These are phyloP conservation scores for Byssoonygena ceratinophila DNA, from an alignment of 2,329 filamentous ascomycete species.

Conservation along the genomic window DNA sequence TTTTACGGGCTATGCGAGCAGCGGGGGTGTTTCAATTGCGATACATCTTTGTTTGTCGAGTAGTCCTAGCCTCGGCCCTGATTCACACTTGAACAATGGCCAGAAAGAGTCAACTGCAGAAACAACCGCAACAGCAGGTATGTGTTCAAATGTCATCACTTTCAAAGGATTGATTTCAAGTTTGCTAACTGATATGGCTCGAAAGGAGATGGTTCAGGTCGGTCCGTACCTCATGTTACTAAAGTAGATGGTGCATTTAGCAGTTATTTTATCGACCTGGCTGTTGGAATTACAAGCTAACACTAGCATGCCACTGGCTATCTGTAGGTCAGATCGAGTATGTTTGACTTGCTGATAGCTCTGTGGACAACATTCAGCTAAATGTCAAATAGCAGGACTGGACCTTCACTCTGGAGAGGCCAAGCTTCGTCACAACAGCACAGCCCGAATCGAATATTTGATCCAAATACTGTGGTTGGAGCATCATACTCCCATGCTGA, in stretches of 20 bases:
- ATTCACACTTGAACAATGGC: conserved; percentile 23
- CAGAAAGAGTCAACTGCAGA: conserved; percentile 30
- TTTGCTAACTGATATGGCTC: conserved; percentile 8
- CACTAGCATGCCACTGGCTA: neutral
- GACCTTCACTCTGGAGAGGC: conserved; percentile 78
- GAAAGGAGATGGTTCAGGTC: conserved; percentile 99
- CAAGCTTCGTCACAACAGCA: conserved; percentile 42
- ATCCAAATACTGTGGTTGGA: conserved; percentile 69
- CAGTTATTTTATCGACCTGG: neutral
- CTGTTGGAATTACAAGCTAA: neutral
- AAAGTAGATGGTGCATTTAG: neutral
- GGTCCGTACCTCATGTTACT: conserved; percentile 54
- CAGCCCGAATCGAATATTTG: conserved; percentile 48
- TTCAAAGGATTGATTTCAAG: neutral
- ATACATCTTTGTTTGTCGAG: neutral
- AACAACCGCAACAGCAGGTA: conserved; percentile 14
- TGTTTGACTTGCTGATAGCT: conserved; percentile 12
- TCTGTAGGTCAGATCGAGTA: conserved; percentile 31
- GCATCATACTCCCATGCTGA: conserved; percentile 95
- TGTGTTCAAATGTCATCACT: neutral
- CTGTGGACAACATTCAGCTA: neutral
- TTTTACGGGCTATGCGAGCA: too few species aligned
- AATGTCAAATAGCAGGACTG: conserved; percentile 48
- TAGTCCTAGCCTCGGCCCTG: neutral
- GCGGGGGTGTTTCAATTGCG: neutral